Evolutionary conservation across 148 eudicot genomes (phyloP), one percentile per base, ranked within the genome.

Genomic region (Bassia scoparia): DNA sequence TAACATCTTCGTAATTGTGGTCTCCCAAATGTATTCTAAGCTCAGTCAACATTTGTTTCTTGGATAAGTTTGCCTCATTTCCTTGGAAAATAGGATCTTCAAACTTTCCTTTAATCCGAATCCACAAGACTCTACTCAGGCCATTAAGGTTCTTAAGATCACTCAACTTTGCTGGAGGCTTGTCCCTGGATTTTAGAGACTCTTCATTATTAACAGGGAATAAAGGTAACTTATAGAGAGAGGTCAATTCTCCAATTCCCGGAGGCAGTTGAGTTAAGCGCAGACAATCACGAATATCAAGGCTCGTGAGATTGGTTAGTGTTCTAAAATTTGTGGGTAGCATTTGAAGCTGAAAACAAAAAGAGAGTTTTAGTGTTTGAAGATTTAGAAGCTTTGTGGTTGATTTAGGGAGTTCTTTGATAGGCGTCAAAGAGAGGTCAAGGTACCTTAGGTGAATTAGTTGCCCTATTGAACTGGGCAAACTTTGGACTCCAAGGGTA

Each of bases 351-450:
- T 3, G 1, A 0, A 0, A 0, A 35, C 58, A 78, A 0, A 0
- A 0, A 29, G 1, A 0, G 3, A 77, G 59, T 7, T 60, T 74
- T 2, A 76, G 24, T n/a, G 84, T 82, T 21, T 80, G 84, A 77
- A 85, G 66, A 60, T 84, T 69, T 46, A 53, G 69, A 38, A 82
- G 82, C 24, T 33, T 49, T n/a, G 74, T 58, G 12, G 73, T 69
- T 15, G 77, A 55, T 27, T 37, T 6, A 5, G 76, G 79, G 20
- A 81, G 67, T 23, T 11, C 35, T 67, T 18, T 5, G 6, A 53
- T 49, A 10, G 2, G 0, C 11, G 58, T 70, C 3, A 0, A 0
- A 17, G 82, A 72, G 15, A 78, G 27, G 24, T 84, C 68, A 15
- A 78, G 73, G 65, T 52, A 71, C 23, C 73, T 75, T 50, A 83